Base-by-base conservation (phyloP, 2,329 filamentous ascomycete genomes). In the Colletotrichum zoysiae region DNA sequence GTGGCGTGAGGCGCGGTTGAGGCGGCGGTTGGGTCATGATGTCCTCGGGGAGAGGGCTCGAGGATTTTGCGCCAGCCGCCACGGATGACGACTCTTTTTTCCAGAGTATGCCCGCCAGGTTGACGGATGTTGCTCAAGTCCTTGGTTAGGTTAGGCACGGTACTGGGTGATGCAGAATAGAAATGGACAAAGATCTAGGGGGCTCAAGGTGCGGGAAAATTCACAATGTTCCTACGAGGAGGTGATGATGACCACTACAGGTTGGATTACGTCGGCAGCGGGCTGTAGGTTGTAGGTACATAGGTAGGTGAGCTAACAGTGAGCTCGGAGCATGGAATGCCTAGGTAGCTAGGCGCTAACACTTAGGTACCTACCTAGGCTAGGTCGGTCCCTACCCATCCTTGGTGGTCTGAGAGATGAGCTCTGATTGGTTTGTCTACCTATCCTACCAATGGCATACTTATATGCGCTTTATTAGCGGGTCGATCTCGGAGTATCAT, bases 1-100 rank as follows among this genome's bases (percentile, higher is more conserved):
- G 91, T 56, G 91, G 92, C 71, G 88, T 92, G 74, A 95, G 83
- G 40, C 78, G 80, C 64, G 90, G 90, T 68, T 81, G 79, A 14
- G 77, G 69, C n/a, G 83, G 81, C 51, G 83, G 81, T 71, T 83
- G 81, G 56, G 83, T 82, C 87, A 88, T 88, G 75, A 78, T 85
- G 76, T 80, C 78, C 59, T 70, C 76, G 74, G 77, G 77, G 74
- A 75, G 74, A 71, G 78, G 74, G 59, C 76, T 76, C 70, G 74
- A 76, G 74, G 74, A 73, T 67, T 74, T 75, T 75, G 79, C 79
- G 78, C 81, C 80, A 78, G 81, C 81, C 79, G 80, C 75, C 71
- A 77, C 77, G 71, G 81, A 79, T 79, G 81, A 81, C 78, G 79
- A 77, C 74, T 76, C 77, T 75, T 79, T 78, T 70, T 84, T 84